Percentiles rank a stretch among this genome's conserved stretches.
Evolutionary conservation across 2,329 filamentous ascomycete species (phyloP).

Genomic region (Whalleya microplaca): DNA sequence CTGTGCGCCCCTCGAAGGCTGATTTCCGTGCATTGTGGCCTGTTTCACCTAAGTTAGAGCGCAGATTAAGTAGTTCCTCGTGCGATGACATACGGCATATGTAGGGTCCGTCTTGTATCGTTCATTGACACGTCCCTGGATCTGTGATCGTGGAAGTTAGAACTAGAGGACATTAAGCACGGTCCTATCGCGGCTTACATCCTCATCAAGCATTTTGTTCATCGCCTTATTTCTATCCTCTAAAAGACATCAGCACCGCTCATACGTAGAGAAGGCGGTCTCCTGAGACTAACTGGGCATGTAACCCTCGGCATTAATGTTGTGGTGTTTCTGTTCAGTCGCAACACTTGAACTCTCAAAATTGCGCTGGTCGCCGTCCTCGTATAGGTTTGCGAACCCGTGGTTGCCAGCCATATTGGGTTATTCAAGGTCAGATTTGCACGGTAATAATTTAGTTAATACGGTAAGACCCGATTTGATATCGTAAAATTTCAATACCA

Average conservation of each 20-base stretch:
- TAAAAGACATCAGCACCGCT: constrained; percentile 3
- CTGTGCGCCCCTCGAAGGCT: constrained; percentile 32
- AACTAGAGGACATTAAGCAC: not conserved
- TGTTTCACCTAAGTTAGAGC: constrained; percentile 4
- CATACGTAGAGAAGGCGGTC: not conserved
- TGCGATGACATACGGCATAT: constrained; percentile 23
- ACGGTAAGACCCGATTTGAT: no score
- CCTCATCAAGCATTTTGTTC: constrained; percentile 29
- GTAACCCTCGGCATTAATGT: constrained; percentile 29
- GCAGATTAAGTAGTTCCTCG: not conserved
- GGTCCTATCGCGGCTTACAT: constrained; percentile 22
- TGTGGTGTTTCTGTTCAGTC: constrained; percentile 28
- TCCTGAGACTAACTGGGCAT: constrained; percentile 24
- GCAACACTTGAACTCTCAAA: constrained; percentile 23
- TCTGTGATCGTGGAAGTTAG: constrained; percentile 21
- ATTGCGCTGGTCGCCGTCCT: constrained; percentile 28
- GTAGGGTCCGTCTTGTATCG: constrained; percentile 33
- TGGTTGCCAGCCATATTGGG: constrained; percentile 14
- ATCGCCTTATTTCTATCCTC: constrained; percentile 30
- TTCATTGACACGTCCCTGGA: constrained; percentile 22
- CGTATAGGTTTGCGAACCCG: constrained; percentile 21
- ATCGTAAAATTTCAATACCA: not conserved
- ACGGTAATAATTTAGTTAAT: not conserved
- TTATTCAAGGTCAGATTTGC: not conserved
- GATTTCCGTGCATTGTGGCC: constrained; percentile 32